Conservation (phyloP, 1,284 basidiomycete species). For the Caloboletus firmus region DNA sequence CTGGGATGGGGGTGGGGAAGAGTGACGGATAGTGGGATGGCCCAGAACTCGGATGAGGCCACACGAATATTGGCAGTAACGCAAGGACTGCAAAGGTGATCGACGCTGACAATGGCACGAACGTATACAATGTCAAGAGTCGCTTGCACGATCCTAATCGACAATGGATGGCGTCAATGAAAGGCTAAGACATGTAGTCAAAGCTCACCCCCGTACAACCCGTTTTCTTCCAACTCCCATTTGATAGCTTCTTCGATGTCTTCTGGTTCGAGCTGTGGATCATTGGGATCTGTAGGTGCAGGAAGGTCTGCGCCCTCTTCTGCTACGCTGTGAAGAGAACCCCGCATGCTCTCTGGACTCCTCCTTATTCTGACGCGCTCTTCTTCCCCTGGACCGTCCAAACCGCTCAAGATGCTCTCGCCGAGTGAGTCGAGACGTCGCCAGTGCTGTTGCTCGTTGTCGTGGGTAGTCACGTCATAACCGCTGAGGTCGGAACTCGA, state of each 20-base stretch:
- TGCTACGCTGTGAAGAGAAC: constrained; percentile 43
- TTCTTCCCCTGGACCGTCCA: constrained; percentile 28
- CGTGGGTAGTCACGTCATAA: constrained; percentile 26
- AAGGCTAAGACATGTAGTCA: background rate
- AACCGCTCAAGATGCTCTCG: constrained; percentile 34
- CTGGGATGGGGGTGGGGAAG: constrained; percentile 59
- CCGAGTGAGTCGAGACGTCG: constrained; percentile 34
- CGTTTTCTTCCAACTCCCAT: constrained; percentile 56
- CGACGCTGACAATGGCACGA: constrained; percentile 55
- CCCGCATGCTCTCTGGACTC: constrained; percentile 37
- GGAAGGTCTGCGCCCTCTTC: constrained; percentile 39
- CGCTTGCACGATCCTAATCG: constrained; percentile 60
- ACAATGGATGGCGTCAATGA: constrained; percentile 5
- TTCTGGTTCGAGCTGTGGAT: constrained; percentile 23
- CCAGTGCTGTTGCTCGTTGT: constrained; percentile 30
- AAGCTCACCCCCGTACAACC: constrained; percentile 58
- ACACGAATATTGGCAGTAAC: constrained; percentile 47
- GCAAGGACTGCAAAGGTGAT: constrained; percentile 51
- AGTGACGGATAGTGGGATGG: constrained; percentile 43
- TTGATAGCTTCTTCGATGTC: constrained; percentile 44
- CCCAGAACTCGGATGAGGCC: constrained; percentile 35
- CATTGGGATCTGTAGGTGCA: background rate
- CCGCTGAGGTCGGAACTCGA: constrained; percentile 17
- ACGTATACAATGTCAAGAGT: constrained; percentile 51
- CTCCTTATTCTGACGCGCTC: constrained; percentile 23